Percentiles rank a stretch among this genome's conserved stretches.
phyloP scores from a whole-genome alignment of 371 early-diverging fungal genomes.

The Polyrhizophydium stewartii region DNA sequence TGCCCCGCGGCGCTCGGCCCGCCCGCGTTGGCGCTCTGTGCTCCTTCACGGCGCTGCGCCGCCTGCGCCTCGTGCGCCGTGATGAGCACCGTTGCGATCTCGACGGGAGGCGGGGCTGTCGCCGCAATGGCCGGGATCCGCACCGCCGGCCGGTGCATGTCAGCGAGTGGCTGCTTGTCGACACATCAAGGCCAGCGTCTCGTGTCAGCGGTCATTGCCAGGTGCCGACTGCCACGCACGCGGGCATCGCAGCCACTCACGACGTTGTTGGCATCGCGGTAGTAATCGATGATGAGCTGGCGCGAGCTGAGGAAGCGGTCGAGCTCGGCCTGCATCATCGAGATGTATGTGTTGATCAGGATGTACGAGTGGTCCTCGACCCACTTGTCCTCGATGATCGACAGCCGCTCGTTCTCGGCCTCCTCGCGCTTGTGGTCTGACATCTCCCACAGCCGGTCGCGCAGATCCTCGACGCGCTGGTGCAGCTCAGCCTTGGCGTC shows the following conservation, averaged over 20 bases:
- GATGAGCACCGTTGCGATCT: slow-evolving; percentile 18
- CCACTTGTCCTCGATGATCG: slow-evolving; percentile 48
- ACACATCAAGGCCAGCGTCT: neutral
- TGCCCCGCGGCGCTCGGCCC: neutral
- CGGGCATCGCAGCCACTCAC: too few relatives aligned
- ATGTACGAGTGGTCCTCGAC: slow-evolving; percentile 53
- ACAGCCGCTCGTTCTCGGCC: slow-evolving; percentile 43
- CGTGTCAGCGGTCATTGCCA: neutral
- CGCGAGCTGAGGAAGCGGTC: slow-evolving; percentile 39
- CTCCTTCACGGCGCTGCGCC: neutral
- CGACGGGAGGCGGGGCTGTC: slow-evolving; percentile 25
- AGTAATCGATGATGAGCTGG: slow-evolving; percentile 43
- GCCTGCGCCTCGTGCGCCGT: slow-evolving; percentile 3
- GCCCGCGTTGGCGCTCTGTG: neutral
- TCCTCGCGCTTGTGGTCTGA: slow-evolving; percentile 49
- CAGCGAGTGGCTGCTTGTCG: slow-evolving; percentile 8
- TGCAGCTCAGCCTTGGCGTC: slow-evolving; percentile 57
- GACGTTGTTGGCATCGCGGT: slow-evolving; percentile 34
- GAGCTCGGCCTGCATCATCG: slow-evolving; percentile 50
- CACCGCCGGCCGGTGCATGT: slow-evolving; percentile 13
- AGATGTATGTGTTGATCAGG: slow-evolving; percentile 39
- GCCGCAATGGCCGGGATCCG: slow-evolving; percentile 26
- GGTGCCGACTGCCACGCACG: too few relatives aligned
- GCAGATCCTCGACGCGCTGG: slow-evolving; percentile 49
- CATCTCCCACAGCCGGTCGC: slow-evolving; percentile 53